Evolutionary conservation across 768 basidiomycete genomes (phyloP).

Genomic region (Roridomyces roridus): DNA sequence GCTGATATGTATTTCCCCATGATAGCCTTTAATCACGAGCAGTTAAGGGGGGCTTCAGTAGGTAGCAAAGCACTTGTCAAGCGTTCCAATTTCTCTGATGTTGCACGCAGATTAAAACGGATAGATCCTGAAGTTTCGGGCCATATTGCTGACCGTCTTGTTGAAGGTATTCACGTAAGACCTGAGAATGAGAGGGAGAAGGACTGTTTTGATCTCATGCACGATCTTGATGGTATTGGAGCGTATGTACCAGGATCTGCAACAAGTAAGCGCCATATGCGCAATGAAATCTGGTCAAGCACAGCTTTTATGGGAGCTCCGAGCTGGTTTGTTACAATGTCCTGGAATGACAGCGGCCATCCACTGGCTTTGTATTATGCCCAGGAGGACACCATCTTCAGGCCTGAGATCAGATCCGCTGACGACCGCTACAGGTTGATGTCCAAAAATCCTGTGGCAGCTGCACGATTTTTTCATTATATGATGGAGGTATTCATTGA

Average conservation of each 20-base stretch:
- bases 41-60: conserved; percentile 35
- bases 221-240: conserved; percentile 41
- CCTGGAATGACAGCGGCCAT: conserved; percentile 36
- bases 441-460: conserved; percentile 22
- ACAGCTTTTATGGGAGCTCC: conserved; percentile 30
- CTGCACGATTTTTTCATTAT: conserved; percentile 28
- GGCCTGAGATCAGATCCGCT: conserved; percentile 6
- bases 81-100: conserved; percentile 29
- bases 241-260: conserved; percentile 35
- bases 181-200: conserved; percentile 38
- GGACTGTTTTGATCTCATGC: conserved; percentile 38
- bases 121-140: conserved; percentile 30
- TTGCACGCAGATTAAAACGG: conserved; percentile 26
- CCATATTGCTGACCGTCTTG: conserved; percentile 26
- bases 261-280: conserved; percentile 34
- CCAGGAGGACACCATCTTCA: conserved; percentile 20
- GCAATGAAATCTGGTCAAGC: conserved; percentile 40
- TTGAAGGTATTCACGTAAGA: conserved; percentile 29
- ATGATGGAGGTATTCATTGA: conserved; percentile 23
- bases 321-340: conserved; percentile 40
- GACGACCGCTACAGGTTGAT: neutral
- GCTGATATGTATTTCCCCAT: conserved; percentile 35
- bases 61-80: conserved; percentile 37
- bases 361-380: conserved; percentile 40
- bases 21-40: conserved; percentile 46